phyloP scores from a whole-genome alignment of 2,329 filamentous ascomycete species.

The Aureobasidium musti region DNA sequence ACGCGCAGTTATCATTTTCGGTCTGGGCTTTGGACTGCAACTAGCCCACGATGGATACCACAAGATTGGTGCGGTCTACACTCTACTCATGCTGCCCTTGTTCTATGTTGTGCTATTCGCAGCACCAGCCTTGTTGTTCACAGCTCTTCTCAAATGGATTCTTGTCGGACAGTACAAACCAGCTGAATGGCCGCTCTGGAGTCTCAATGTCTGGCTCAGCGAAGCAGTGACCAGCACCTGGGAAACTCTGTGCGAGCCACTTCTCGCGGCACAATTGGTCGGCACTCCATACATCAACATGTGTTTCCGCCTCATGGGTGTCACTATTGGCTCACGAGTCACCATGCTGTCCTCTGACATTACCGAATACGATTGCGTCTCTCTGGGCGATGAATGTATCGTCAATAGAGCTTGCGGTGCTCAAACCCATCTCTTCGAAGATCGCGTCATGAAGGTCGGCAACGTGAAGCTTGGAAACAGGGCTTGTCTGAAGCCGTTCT shows the following conservation, averaged over 20 bases:
- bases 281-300: conserved; percentile 5
- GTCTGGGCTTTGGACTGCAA: conserved; percentile 1
- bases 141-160: background rate
- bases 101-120: background rate
- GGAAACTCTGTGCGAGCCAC: conserved; percentile 3
- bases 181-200: conserved; percentile 9
- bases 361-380: conserved; percentile 3
- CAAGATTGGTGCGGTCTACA: background rate
- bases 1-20: conserved; percentile 8
- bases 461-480: background rate
- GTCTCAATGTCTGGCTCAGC: conserved; percentile 10
- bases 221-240: conserved; percentile 9
- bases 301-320: conserved; percentile 19
- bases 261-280: background rate
- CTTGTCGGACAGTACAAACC: background rate
- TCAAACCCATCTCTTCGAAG: conserved; percentile 7
- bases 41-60: conserved; percentile 1
- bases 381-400: background rate
- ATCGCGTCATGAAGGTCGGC: conserved; percentile 9
- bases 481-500: conserved; percentile 3
- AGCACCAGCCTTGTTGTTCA: background rate
- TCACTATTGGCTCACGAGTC: background rate
- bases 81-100: background rate
- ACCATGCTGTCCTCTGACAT: background rate
- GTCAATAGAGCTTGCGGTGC: conserved; percentile 4